Conservation (phyloP, 768 basidiomycete genomes). For the Galerina sulciceps region DNA sequence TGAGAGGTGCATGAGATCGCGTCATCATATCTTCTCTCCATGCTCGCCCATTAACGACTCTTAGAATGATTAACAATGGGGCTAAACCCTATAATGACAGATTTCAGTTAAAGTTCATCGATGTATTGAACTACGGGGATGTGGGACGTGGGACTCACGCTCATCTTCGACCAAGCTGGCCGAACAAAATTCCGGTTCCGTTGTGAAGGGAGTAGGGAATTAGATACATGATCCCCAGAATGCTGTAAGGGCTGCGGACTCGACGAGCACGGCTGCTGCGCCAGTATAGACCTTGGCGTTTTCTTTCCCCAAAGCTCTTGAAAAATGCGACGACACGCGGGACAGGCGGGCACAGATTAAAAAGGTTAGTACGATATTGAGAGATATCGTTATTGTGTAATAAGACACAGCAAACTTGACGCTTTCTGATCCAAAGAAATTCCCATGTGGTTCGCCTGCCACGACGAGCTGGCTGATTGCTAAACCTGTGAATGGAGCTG, state of each 20-base stretch:
- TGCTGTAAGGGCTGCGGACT: conserved; percentile 43
- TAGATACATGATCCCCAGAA: conserved; percentile 38
- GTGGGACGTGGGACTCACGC: conserved; percentile 24
- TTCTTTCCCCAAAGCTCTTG: conserved; percentile 29
- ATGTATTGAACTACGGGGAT: background rate
- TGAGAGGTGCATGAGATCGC: background rate
- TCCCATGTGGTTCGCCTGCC: conserved; percentile 38
- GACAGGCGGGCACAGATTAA: conserved; percentile 44
- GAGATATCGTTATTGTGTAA: conserved; percentile 38
- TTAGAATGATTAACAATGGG: conserved; percentile 3
- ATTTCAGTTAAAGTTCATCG: background rate
- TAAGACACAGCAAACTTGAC: conserved; percentile 41
- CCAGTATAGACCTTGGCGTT: conserved; percentile 37
- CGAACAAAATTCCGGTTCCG: conserved; percentile 35
- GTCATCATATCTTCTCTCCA: conserved; percentile 3
- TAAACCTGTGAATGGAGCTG: conserved; percentile 22
- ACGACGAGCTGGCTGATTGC: conserved; percentile 40
- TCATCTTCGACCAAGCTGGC: conserved; percentile 45
- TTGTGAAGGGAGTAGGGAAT: conserved; percentile 37
- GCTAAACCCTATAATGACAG: conserved; percentile 7
- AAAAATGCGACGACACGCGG: conserved; percentile 28
- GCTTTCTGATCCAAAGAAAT: conserved; percentile 38
- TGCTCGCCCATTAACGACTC: conserved; percentile 3
- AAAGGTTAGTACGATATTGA: conserved; percentile 45
- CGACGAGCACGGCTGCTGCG: conserved; percentile 39